Conservation (phyloP, 2,329 filamentous ascomycete genomes). For the Cytospora leucostoma region DNA sequence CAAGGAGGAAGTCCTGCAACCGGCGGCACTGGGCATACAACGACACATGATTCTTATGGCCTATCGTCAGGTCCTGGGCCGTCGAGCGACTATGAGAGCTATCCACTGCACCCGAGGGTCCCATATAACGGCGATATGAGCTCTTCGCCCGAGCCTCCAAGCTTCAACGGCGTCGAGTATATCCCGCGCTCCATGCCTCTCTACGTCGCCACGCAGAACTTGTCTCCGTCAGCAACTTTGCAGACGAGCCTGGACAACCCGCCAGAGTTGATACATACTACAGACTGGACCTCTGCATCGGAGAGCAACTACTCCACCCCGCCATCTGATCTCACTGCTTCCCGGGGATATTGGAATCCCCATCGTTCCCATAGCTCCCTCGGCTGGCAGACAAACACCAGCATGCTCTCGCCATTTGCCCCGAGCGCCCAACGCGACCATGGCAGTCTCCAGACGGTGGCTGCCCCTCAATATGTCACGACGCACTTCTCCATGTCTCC, state of each 20-base stretch:
- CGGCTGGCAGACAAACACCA: constrained; percentile 36
- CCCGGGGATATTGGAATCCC: constrained; percentile 31
- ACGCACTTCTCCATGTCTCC: constrained; percentile 34
- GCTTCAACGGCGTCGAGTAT: constrained; percentile 1
- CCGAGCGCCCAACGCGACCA: constrained; percentile 26
- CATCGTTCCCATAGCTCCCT: constrained; percentile 33
- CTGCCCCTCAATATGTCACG: constrained; percentile 35
- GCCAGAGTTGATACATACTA: constrained; percentile 32
- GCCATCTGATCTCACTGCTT: constrained; percentile 43
- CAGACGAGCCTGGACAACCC: constrained; percentile 30
- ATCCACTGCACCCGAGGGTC: constrained; percentile 5
- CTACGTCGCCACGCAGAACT: constrained; percentile 31
- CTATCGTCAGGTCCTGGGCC: constrained; percentile 3
- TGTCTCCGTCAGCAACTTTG: constrained; percentile 31
- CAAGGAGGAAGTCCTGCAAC: constrained; percentile 15
- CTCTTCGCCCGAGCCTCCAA: constrained; percentile 15
- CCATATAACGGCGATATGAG: constrained; percentile 16
- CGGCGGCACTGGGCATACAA: constrained; percentile 9
- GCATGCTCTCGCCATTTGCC: constrained; percentile 35
- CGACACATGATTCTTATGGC: constrained; percentile 22
- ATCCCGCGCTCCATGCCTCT: constrained; percentile 19
- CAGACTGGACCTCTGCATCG: constrained; percentile 49
- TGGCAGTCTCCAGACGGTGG: constrained; percentile 33
- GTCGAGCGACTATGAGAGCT: constrained; percentile 2
- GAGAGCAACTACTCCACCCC: constrained; percentile 52